Evolutionary conservation across 1,284 basidiomycete species (phyloP).

Genomic region (Microstroma glucosiphilum): DNA sequence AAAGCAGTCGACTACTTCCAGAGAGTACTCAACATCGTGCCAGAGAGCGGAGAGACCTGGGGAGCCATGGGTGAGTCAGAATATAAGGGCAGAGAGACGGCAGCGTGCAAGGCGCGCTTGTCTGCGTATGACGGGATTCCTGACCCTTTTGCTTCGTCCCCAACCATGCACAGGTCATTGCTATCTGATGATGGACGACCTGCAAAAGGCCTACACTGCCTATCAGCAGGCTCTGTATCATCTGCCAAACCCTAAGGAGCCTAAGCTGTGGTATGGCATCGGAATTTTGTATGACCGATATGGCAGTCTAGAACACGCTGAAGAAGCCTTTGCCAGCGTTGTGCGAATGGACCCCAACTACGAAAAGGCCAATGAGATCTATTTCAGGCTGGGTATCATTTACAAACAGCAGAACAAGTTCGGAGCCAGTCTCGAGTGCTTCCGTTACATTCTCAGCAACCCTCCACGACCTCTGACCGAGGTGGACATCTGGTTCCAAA

Average conservation of each 20-base stretch:
- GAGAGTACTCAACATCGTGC: slow-evolving; percentile 67
- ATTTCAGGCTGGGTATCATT: slow-evolving; percentile 95
- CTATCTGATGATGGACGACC: slow-evolving; percentile 97
- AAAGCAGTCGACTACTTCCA: slow-evolving; percentile 92
- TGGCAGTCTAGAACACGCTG: slow-evolving; percentile 94
- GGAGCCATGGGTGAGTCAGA: slow-evolving; percentile 54
- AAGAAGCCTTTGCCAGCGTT: slow-evolving; percentile 94
- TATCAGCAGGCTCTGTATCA: slow-evolving; percentile 97
- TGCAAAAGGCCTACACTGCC: slow-evolving; percentile 95
- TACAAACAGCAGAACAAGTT: slow-evolving; percentile 94
- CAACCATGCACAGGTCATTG: slow-evolving; percentile 59
- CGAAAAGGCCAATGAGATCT: slow-evolving; percentile 97
- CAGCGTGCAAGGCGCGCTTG: too few species aligned
- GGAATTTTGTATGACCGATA: slow-evolving; percentile 98
- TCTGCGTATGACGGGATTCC: background rate
- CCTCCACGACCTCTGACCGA: slow-evolving; percentile 91
- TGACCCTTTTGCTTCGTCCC: too few species aligned
- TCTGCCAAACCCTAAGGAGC: slow-evolving; percentile 93
- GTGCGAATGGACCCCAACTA: slow-evolving; percentile 94
- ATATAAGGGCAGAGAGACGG: slow-evolving; percentile 54
- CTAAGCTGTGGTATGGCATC: slow-evolving; percentile 98
- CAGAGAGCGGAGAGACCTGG: slow-evolving; percentile 50
- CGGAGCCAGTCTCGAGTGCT: slow-evolving; percentile 57
- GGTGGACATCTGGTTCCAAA: slow-evolving; percentile 99
- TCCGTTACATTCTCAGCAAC: slow-evolving; percentile 89